Conservation (phyloP, 2,329 filamentous ascomycete genomes). For the Dothistroma pini region DNA sequence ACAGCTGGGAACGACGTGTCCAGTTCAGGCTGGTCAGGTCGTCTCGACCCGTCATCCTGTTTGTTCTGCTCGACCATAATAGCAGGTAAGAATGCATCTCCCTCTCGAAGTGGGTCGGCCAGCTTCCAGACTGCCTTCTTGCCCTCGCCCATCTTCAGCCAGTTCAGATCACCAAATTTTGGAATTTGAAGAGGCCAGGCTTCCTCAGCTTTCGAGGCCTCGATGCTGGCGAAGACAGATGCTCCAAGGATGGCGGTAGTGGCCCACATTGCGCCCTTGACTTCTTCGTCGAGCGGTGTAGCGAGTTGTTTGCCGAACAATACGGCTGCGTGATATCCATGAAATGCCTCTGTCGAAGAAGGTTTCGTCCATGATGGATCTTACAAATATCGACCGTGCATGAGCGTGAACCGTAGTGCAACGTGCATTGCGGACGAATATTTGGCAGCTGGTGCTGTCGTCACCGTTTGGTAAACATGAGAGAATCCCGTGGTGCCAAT, state of each 20-base stretch:
- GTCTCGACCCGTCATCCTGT: conserved; percentile 3
- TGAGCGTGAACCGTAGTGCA: conserved; percentile 50
- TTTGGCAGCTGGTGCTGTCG: conserved; percentile 12
- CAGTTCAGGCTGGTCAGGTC: conserved; percentile 13
- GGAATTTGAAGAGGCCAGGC: conserved; percentile 55
- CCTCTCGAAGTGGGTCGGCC: conserved; percentile 46
- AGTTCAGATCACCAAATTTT: conserved; percentile 50
- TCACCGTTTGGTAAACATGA: conserved; percentile 22
- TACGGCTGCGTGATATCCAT: conserved; percentile 48
- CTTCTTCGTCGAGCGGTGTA: conserved; percentile 34
- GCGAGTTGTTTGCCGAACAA: conserved; percentile 47
- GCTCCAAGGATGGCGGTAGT: conserved; percentile 48
- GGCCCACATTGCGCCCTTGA: conserved; percentile 48
- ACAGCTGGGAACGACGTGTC: conserved; percentile 20
- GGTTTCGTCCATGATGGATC: conserved; percentile 19
- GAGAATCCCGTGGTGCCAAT: conserved; percentile 25
- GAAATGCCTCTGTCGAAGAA: conserved; percentile 40
- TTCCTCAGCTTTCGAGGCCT: conserved; percentile 41
- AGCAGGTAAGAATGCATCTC: conserved; percentile 45
- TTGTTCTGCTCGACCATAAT: conserved; percentile 23
- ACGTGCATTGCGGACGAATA: conserved; percentile 55
- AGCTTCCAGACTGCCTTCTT: conserved; percentile 55
- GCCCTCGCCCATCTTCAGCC: conserved; percentile 55
- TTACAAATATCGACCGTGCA: conserved; percentile 50
- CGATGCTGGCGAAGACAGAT: conserved; percentile 46